A percentile compares a stretch with the other conserved stretches of the same genome.
Conservation (phyloP, 345 rosid species). For the Populus deltoides region DNA sequence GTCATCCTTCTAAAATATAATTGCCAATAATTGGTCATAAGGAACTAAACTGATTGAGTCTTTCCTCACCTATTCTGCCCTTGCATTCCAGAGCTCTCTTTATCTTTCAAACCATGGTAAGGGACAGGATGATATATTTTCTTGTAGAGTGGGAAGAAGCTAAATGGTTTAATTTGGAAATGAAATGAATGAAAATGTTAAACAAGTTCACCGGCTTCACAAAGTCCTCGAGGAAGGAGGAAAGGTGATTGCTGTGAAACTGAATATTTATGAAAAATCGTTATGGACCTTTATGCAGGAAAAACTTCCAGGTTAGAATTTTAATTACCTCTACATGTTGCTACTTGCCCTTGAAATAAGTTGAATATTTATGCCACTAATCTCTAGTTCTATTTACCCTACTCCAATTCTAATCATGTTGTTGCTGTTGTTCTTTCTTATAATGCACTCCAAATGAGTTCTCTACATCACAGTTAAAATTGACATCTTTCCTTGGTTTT, state of each 20-base stretch:
- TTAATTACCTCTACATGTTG: too few relatives aligned
- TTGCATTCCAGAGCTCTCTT: too few relatives aligned
- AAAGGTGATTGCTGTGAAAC: too few relatives aligned
- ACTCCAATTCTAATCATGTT: neutral
- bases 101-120: too few relatives aligned
- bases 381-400: neutral
- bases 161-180: too few relatives aligned
- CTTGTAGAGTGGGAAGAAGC: too few relatives aligned
- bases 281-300: neutral
- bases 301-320: neutral
- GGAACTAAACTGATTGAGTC: neutral
- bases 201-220: too few relatives aligned
- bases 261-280: neutral
- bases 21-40: neutral
- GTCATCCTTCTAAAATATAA: neutral
- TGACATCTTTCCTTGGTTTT: constrained; percentile 15
- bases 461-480: neutral
- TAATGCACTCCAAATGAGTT: neutral
- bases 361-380: neutral
- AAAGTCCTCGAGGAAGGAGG: too few relatives aligned
- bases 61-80: too few relatives aligned
- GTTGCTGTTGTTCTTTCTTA: neutral
- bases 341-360: neutral
- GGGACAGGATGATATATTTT: too few relatives aligned
- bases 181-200: too few relatives aligned